Conservation (phyloP, 106 monocot genomes). For the Xerophyta viscosa region DNA sequence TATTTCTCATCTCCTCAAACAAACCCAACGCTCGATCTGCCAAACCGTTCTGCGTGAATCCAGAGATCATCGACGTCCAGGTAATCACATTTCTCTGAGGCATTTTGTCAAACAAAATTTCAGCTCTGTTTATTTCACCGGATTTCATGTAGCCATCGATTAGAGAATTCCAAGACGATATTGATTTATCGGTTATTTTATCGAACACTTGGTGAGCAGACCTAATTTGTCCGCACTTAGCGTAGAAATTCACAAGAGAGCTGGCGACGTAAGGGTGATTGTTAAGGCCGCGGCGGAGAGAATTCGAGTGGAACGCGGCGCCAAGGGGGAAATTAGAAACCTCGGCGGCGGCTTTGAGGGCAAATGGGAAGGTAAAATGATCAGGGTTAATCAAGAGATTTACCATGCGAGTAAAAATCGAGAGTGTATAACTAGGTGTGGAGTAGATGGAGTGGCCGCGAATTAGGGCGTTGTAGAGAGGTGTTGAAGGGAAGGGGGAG, state of each 20-base stretch:
- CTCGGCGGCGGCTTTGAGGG: slow-evolving; percentile 41
- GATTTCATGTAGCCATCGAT: slow-evolving; percentile 38
- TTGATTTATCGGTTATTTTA: slow-evolving; percentile 4
- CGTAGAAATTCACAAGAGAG: slow-evolving; percentile 41
- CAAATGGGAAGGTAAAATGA: slow-evolving; percentile 67
- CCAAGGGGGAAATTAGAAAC: slow-evolving; percentile 15
- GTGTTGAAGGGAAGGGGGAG: slow-evolving; percentile 6
- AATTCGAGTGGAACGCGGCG: slow-evolving; percentile 19
- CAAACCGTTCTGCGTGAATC: slow-evolving; percentile 33
- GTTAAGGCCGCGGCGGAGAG: slow-evolving; percentile 29
- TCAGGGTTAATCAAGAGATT: slow-evolving; percentile 24
- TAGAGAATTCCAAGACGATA: slow-evolving; percentile 30
- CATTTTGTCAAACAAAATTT: slow-evolving; percentile 24
- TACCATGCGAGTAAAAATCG: slow-evolving; percentile 24
- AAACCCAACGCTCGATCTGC: slow-evolving; percentile 31
- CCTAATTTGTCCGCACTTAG: slow-evolving; percentile 16
- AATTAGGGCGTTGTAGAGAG: slow-evolving; percentile 37
- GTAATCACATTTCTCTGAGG: slow-evolving; percentile 24
- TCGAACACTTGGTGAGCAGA: slow-evolving; percentile 28
- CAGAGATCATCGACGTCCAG: slow-evolving; percentile 42
- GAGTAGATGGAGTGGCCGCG: slow-evolving; percentile 28
- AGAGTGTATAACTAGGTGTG: slow-evolving; percentile 13
- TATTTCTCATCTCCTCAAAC: slow-evolving; percentile 29
- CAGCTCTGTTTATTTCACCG: slow-evolving; percentile 9
- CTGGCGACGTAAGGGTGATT: slow-evolving; percentile 40